Conservation (phyloP, 1,284 basidiomycete genomes). For the Fistulinella staudtii region DNA sequence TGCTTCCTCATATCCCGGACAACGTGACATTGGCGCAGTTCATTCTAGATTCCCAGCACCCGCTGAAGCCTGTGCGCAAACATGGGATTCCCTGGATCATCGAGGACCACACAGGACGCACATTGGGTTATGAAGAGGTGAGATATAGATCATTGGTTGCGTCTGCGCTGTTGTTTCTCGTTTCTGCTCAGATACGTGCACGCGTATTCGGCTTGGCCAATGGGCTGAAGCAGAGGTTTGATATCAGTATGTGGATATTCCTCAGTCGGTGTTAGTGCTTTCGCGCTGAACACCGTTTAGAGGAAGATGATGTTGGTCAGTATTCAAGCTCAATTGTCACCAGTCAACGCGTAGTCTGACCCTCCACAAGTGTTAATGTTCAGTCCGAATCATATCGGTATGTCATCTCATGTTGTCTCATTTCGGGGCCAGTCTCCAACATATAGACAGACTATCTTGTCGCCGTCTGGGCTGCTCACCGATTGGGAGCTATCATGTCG, state of each 20-base stretch:
- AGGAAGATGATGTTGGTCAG: slow-evolving; percentile 41
- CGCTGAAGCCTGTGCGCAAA: slow-evolving; percentile 41
- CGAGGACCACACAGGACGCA: slow-evolving; percentile 54
- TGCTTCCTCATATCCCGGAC: slow-evolving; percentile 56
- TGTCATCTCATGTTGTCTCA: not conserved
- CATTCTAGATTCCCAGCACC: slow-evolving; percentile 54
- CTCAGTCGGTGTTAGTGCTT: not conserved
- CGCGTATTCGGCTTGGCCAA: slow-evolving; percentile 58
- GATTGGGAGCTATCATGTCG: slow-evolving; percentile 69
- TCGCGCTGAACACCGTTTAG: slow-evolving; percentile 30
- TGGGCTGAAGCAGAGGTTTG: slow-evolving; percentile 44
- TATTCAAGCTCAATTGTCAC: not conserved
- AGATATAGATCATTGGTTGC: slow-evolving; percentile 11
- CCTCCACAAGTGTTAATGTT: slow-evolving; percentile 55
- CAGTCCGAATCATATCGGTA: slow-evolving; percentile 66
- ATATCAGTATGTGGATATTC: slow-evolving; percentile 35
- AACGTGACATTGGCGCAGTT: slow-evolving; percentile 67
- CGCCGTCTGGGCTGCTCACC: slow-evolving; percentile 71
- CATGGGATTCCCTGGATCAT: slow-evolving; percentile 54
- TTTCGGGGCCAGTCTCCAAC: slow-evolving; percentile 1
- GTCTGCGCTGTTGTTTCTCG: not conserved
- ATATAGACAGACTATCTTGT: slow-evolving; percentile 59
- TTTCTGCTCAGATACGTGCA: slow-evolving; percentile 41
- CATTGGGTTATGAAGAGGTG: slow-evolving; percentile 46
- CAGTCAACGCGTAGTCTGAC: slow-evolving; percentile 6